Evolutionary conservation across 1,284 basidiomycete genomes (phyloP), one percentile per base, ranked within the genome.

Genomic region (Apiotrichum laibachii): DNA sequence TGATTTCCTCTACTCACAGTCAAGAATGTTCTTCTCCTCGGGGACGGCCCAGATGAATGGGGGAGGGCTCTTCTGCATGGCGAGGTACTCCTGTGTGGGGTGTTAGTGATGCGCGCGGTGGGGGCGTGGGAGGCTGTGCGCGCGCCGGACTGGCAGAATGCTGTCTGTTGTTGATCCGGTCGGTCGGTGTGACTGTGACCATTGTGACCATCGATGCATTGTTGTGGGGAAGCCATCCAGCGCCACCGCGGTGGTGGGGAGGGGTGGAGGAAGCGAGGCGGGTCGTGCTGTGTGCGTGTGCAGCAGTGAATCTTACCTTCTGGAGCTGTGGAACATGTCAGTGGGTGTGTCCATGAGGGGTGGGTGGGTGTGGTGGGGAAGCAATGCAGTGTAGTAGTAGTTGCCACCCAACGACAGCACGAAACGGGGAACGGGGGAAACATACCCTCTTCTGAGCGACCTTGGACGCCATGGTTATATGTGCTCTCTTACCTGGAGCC

Each of bases 11-110:
- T 94, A 69, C 77, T 67, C 60, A 79, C 77, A 79, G 62, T 79
- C 76, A 48, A 96, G 79, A 65, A 96, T 93, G 77, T 97, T 94
- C 85, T 92, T 94, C 83, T 96, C 93, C 69, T 95, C 91, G 33
- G 93, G 93, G 46, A 85, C 84, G 45, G 92, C 92, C 87, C 90
- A 94, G 49, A 95, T 88, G 77, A 92, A 95, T 60, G 92, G 92
- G 3, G 93, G 93, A 31, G 93, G 90, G 62, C 92, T 89, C 74
- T 82, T 89, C 80, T 94, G 92, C 92, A 97, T 96, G 53, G 85
- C 81, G 72, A 91, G 85, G 78, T 89, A 94, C 83, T 97, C 93
- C 80, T 95, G 92, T 47, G 83, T n/a, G n/a, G n/a, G n/a, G n/a
- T n/a, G n/a, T n/a, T n/a, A n/a, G n/a, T n/a, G n/a, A n/a, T n/a